Conservation (phyloP, 2,329 filamentous ascomycete genomes). For the Colletotrichum salicis region DNA sequence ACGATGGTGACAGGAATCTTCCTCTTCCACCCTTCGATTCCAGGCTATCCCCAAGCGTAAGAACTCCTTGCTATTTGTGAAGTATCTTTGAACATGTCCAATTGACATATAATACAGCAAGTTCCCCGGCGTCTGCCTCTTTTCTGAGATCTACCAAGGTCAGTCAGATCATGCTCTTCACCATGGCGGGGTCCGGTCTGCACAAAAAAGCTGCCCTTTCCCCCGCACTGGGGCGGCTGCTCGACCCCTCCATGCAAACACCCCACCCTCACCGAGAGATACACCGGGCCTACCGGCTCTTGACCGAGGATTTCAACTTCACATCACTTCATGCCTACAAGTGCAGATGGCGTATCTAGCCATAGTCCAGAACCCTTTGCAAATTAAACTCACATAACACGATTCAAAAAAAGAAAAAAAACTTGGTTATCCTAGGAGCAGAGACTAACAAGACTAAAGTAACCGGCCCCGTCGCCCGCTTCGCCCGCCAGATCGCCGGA, state of each 20-base stretch:
- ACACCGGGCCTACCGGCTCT: conserved; percentile 2
- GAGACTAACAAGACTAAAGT: conserved; percentile 55
- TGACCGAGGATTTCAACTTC: conserved; percentile 3
- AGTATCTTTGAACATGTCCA: too few relatives aligned
- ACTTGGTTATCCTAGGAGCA: background rate
- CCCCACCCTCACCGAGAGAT: background rate
- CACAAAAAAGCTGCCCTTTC: conserved; percentile 2
- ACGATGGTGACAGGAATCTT: conserved; percentile 74
- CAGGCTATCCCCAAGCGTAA: conserved; percentile 87
- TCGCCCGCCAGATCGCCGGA: conserved; percentile 89
- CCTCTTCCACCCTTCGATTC: conserved; percentile 85
- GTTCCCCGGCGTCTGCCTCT: conserved; percentile 88
- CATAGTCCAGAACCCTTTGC: background rate
- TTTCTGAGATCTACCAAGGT: conserved; percentile 98
- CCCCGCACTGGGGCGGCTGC: conserved; percentile 3
- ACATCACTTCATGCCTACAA: background rate
- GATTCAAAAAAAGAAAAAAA: too few relatives aligned
- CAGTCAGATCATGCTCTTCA: conserved; percentile 34
- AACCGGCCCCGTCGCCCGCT: conserved; percentile 88
- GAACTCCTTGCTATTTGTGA: too few relatives aligned
- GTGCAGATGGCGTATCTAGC: background rate
- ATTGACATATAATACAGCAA: conserved; percentile 50
- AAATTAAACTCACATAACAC: background rate
- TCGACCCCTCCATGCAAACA: conserved; percentile 22
- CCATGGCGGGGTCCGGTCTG: conserved; percentile 19